These are phyloP conservation scores for Pleodorina starrii DNA, from an alignment of 139 green algal genomes.

Conservation along the genomic window DNA sequence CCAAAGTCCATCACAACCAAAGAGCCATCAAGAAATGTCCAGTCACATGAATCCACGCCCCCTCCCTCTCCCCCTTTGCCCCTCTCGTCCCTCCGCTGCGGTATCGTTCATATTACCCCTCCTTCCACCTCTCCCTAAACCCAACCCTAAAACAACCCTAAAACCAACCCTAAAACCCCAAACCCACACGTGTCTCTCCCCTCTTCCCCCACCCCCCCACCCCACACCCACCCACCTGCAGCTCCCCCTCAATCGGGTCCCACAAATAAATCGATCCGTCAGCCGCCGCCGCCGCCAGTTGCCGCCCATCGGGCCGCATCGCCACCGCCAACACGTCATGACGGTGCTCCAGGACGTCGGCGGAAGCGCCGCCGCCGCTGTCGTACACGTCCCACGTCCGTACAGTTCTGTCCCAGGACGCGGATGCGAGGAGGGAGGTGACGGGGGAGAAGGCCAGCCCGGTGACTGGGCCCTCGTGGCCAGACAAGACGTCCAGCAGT, in stretches of 20 bases:
- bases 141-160: too few relatives aligned
- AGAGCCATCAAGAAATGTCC: too few relatives aligned
- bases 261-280: constrained; percentile 96
- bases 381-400: constrained; percentile 93
- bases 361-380: constrained; percentile 72
- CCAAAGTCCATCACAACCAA: too few relatives aligned
- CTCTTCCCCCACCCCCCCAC: too few relatives aligned
- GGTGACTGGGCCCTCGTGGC: constrained; percentile 93
- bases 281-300: constrained; percentile 90
- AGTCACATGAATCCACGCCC: too few relatives aligned
- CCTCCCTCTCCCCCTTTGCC: too few relatives aligned
- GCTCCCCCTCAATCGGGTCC: constrained; percentile 87
- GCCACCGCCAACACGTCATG: constrained; percentile 96
- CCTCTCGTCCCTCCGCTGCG: too few relatives aligned
- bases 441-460: constrained; percentile 88
- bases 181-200: too few relatives aligned
- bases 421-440: constrained; percentile 79
- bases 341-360: constrained; percentile 81
- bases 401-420: constrained; percentile 92
- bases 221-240: constrained; percentile 54
- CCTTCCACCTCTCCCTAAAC: too few relatives aligned
- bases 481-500: constrained; percentile 93
- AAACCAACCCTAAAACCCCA: too few relatives aligned
- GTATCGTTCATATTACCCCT: too few relatives aligned
- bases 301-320: constrained; percentile 87